A percentile compares a stretch with the other conserved stretches of the same genome.
phyloP scores from a whole-genome alignment of 495 filamentous ascomycete genomes.

The Aspergillus bertholletiae region DNA sequence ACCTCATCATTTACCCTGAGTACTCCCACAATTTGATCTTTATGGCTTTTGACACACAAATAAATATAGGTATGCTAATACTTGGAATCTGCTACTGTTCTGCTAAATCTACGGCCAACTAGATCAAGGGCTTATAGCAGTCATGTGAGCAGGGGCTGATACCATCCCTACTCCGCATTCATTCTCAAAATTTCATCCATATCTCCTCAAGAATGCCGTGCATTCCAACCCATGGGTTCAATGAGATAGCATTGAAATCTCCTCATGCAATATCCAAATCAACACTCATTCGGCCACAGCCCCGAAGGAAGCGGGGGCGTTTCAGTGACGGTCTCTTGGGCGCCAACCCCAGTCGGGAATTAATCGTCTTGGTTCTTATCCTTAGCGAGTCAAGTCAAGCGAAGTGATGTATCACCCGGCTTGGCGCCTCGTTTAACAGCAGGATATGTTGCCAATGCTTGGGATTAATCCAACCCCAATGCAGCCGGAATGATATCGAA shows the following conservation, averaged over 20 bases:
- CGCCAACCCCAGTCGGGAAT: not conserved
- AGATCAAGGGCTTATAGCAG: not conserved
- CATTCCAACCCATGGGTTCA: not conserved
- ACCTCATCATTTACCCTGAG: no score
- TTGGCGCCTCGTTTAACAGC: not conserved
- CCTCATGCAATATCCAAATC: not conserved
- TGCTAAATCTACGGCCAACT: no score
- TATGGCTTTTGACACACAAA: no score
- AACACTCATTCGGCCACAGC: not conserved
- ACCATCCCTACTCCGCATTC: not conserved
- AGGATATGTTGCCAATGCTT: not conserved
- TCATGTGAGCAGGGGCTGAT: not conserved
- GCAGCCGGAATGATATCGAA: not conserved
- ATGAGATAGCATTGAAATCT: not conserved
- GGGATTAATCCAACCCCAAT: not conserved
- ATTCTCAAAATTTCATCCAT: not conserved
- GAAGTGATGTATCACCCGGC: not conserved
- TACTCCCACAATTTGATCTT: no score
- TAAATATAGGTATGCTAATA: no score
- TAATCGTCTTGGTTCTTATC: not conserved
- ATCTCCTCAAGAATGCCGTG: not conserved
- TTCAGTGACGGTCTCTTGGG: not conserved
- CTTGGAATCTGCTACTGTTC: no score
- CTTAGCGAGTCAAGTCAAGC: not conserved
- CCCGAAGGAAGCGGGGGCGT: not conserved